These are phyloP conservation scores for Rostrohypoxylon terebratum DNA, from an alignment of 495 filamentous ascomycete species.

Conservation along the genomic window DNA sequence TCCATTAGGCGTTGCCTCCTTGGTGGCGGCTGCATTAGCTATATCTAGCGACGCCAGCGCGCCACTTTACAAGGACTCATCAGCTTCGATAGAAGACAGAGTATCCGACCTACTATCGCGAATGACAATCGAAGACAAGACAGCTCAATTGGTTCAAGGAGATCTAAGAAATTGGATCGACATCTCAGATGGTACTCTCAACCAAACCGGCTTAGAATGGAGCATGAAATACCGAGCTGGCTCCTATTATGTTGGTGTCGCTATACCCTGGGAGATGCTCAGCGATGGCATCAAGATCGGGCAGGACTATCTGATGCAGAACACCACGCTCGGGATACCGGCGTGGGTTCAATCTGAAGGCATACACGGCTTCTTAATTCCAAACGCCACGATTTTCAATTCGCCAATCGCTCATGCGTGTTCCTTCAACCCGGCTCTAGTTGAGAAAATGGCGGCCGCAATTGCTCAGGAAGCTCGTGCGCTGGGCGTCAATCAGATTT, in stretches of 20 bases:
- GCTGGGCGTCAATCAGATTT: constrained; percentile 74
- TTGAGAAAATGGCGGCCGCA: constrained; percentile 70
- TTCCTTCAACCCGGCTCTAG: constrained; percentile 69
- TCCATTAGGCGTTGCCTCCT: constrained; percentile 11
- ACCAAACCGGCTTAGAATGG: constrained; percentile 70
- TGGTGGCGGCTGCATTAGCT: constrained; percentile 15
- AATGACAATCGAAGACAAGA: constrained; percentile 79
- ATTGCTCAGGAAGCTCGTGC: constrained; percentile 72
- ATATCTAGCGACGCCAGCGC: constrained; percentile 17
- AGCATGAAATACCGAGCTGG: constrained; percentile 73
- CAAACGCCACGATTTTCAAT: constrained; percentile 80
- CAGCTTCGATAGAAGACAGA: constrained; percentile 68
- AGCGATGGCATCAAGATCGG: constrained; percentile 68
- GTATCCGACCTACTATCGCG: constrained; percentile 72
- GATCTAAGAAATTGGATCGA: constrained; percentile 80
- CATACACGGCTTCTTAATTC: constrained; percentile 76
- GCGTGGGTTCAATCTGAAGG: constrained; percentile 77
- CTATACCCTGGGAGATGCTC: constrained; percentile 71
- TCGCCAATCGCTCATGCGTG: constrained; percentile 76
- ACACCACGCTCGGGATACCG: constrained; percentile 74
- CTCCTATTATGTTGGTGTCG: constrained; percentile 76
- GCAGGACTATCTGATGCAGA: constrained; percentile 72
- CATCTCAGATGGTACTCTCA: constrained; percentile 67
- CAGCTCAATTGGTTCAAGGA: constrained; percentile 73
- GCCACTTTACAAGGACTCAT: constrained; percentile 70